A percentile compares a stretch with the other conserved stretches of the same genome.
Evolutionary conservation across 495 filamentous ascomycete genomes (phyloP).

Genomic region (Penicillium roqueforti): DNA sequence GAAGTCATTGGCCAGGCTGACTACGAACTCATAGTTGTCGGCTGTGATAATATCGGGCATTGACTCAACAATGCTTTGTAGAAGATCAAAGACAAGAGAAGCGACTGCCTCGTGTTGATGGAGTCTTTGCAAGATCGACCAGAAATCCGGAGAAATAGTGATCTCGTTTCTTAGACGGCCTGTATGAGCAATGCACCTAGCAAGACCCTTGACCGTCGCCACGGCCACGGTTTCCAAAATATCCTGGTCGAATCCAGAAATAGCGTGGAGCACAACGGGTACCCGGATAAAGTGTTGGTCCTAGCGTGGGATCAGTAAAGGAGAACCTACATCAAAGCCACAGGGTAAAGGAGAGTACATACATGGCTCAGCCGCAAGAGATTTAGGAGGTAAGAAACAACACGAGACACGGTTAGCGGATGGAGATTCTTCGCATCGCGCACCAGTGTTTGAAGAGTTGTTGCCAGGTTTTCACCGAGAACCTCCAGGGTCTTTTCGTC

Average conservation of each 20-base stretch:
- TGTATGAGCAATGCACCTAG: conserved; percentile 70
- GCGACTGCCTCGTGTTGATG: conserved; percentile 63
- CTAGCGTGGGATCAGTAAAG: conserved; percentile 44
- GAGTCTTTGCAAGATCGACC: conserved; percentile 81
- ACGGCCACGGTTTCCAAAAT: conserved; percentile 69
- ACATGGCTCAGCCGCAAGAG: conserved; percentile 85
- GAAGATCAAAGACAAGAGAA: conserved; percentile 74
- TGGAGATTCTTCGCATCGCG: conserved; percentile 76
- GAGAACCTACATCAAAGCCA: neutral
- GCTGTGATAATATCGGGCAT: conserved; percentile 74
- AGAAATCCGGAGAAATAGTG: conserved; percentile 95
- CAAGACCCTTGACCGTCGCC: conserved; percentile 72
- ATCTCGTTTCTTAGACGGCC: conserved; percentile 82
- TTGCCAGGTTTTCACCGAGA: conserved; percentile 73
- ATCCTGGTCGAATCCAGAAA: conserved; percentile 79
- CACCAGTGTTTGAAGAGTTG: conserved; percentile 74
- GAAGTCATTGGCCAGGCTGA: conserved; percentile 84
- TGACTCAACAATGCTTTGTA: conserved; percentile 65
- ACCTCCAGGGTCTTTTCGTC: conserved; percentile 65
- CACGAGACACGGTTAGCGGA: conserved; percentile 71
- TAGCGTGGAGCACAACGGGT: conserved; percentile 86
- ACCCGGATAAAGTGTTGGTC: conserved; percentile 87
- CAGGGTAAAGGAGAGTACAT: conserved; percentile 31
- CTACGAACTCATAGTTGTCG: conserved; percentile 88
- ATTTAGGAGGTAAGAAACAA: conserved; percentile 80